These are phyloP conservation scores for Linaria vulgaris DNA, from an alignment of 257 asterid species.

Conservation along the genomic window DNA sequence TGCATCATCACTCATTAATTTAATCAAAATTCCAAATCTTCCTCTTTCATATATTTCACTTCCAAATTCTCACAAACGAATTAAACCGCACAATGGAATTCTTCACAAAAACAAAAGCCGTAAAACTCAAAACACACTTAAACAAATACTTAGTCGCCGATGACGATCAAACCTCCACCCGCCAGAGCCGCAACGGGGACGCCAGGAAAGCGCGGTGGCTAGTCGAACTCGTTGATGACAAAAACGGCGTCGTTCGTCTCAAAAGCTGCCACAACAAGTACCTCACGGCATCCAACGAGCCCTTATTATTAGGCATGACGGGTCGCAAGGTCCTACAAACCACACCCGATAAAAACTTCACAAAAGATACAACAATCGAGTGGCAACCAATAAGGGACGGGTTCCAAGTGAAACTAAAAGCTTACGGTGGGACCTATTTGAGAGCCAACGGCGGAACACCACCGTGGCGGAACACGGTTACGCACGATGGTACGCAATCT, in stretches of 20 bases:
- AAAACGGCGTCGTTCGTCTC: slow-evolving; percentile 52
- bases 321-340: slow-evolving; percentile 68
- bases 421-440: slow-evolving; percentile 60
- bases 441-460: slow-evolving; percentile 95
- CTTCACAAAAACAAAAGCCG: slow-evolving; percentile 60
- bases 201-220: slow-evolving; percentile 69
- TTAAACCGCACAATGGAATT: slow-evolving; percentile 49
- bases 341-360: slow-evolving; percentile 31
- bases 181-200: slow-evolving; percentile 73
- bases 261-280: slow-evolving; percentile 69
- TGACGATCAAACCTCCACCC: slow-evolving; percentile 60
- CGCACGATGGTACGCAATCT: slow-evolving; percentile 62
- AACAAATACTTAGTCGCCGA: slow-evolving; percentile 79
- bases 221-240: slow-evolving; percentile 66
- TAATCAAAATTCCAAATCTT: neutral
- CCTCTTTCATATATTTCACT: slow-evolving; percentile 1
- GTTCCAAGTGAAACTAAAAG: slow-evolving; percentile 63
- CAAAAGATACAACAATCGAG: slow-evolving; percentile 39
- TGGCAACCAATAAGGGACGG: slow-evolving; percentile 92
- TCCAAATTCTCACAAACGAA: neutral
- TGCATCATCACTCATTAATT: slow-evolving; percentile 1
- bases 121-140: slow-evolving; percentile 62
- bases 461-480: slow-evolving; percentile 88
- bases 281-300: slow-evolving; percentile 60
- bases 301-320: slow-evolving; percentile 75